phyloP scores from a whole-genome alignment of 352 stramenopile genomes.

The Pythium rhizo-oryzae region DNA sequence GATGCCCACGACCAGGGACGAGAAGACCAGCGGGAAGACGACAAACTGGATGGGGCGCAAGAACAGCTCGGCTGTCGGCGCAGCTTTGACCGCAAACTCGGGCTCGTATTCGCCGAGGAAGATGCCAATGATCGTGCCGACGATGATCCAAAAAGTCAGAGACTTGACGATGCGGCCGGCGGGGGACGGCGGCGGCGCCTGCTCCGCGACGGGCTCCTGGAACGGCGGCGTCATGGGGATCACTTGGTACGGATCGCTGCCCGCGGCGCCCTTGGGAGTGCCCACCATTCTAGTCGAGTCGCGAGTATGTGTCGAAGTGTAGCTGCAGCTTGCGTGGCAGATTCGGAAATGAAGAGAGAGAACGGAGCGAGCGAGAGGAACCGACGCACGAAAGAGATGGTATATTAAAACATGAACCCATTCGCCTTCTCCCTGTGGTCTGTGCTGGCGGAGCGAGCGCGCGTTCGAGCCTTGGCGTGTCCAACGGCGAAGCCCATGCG shows the following conservation, averaged over 20 bases:
- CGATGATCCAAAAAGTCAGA: slow-evolving; percentile 68
- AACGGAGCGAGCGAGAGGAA: background rate
- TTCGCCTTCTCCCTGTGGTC: background rate
- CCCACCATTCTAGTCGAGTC: background rate
- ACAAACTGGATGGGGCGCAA: slow-evolving; percentile 44
- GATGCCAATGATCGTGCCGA: slow-evolving; percentile 47
- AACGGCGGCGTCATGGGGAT: slow-evolving; percentile 7
- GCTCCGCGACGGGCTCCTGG: background rate
- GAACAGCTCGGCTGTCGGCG: slow-evolving; percentile 61
- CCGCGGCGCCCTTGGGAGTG: background rate
- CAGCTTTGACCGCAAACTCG: slow-evolving; percentile 48
- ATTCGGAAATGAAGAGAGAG: slow-evolving; percentile 1
- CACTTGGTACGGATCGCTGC: slow-evolving; percentile 7
- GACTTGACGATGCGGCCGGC: slow-evolving; percentile 40
- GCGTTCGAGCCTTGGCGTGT: background rate
- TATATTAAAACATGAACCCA: background rate
- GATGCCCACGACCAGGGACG: slow-evolving; percentile 60
- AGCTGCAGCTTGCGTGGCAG: background rate
- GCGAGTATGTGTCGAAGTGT: background rate
- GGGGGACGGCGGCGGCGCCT: slow-evolving; percentile 14
- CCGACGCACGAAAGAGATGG: no score
- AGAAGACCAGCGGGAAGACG: slow-evolving; percentile 55
- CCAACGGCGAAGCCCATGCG: background rate
- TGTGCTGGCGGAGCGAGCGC: background rate
- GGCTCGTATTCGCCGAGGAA: slow-evolving; percentile 52